Evolutionary conservation across 805 yeast genomes (phyloP), one percentile per base, ranked within the genome.

Genomic region (Wickerhamomyces rabaulensis): DNA sequence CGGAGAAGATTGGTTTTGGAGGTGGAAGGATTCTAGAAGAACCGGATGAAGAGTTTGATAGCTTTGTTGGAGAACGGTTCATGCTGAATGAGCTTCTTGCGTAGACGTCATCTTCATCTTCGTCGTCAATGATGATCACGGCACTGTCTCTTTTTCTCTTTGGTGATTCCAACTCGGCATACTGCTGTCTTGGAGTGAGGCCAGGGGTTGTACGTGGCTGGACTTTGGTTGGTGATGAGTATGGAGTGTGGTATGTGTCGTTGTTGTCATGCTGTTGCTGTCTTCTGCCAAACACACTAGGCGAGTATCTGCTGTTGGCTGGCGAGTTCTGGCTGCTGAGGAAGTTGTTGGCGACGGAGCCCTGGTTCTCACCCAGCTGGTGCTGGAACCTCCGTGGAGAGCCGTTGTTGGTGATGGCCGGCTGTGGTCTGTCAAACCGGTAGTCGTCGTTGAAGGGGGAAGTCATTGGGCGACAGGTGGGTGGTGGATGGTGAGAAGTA

Each of bases 101-200:
- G 6, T 44, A 50, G 8, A 33, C 38, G 3, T 42, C 45, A 12
- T 47, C 47, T 15, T 62, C 63, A 17, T 62, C 67, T 15, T 63
- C 67, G 43, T 70, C 69, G 45, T 71, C 71, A 25, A 71, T 68
- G 41, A 82, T 72, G 13, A 76, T 64, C 4, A 81, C 68, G 6
- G 82, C 72, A 4, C 71, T 70, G 36, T 74, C 75, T 36, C 67
- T 70, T 38, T 73, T 73, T 60, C 90, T 76, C 46, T 71, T 76
- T 29, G 95, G 94, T 0, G 95, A 82, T 62, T 87, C 91, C 53
- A 79, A 66, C 45, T 78, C 68, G 3, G 94, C 83, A 56, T 75
- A 84, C 43, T 75, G 77, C 38, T 87, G 82, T 64, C 95, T 73
- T 9, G 85, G 79, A 8, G 87, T 78, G 37, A 48, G 46, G 12